phyloP scores from a whole-genome alignment of 805 yeast species.

The Monosporozyma solicola region DNA sequence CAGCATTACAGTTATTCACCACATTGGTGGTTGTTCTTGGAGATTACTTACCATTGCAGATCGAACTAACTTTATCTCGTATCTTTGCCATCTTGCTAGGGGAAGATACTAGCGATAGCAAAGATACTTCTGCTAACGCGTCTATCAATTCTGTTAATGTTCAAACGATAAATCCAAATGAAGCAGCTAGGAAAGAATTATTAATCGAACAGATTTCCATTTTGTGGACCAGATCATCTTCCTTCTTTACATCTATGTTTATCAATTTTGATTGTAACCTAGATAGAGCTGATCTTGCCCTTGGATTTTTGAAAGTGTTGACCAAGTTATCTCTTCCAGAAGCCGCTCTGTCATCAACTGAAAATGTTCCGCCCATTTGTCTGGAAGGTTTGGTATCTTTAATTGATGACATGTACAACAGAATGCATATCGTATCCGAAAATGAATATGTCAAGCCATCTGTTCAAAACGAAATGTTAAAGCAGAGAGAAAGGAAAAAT shows the following conservation, averaged over 20 bases:
- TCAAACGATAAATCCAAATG: background rate
- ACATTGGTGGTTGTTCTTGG: conserved; percentile 64
- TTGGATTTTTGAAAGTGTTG: conserved; percentile 56
- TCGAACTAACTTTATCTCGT: conserved; percentile 60
- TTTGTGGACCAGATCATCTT: conserved; percentile 72
- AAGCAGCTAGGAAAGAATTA: conserved; percentile 54
- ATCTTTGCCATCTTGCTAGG: conserved; percentile 49
- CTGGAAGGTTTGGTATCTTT: conserved; percentile 76
- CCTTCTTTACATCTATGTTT: conserved; percentile 66
- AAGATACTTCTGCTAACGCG: background rate
- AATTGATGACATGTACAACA: conserved; percentile 51
- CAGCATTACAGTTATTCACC: conserved; percentile 66
- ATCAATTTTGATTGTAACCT: conserved; percentile 86
- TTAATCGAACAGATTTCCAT: conserved; percentile 77
- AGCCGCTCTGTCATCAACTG: conserved; percentile 68
- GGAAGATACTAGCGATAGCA: background rate
- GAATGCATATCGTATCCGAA: conserved; percentile 21
- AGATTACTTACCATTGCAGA: conserved; percentile 61
- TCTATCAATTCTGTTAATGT: background rate
- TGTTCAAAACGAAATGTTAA: conserved; percentile 14
- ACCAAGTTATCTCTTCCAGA: conserved; percentile 80
- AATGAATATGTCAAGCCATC: conserved; percentile 19
- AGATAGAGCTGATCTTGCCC: conserved; percentile 71
- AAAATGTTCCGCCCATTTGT: conserved; percentile 87
- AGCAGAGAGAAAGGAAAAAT: conserved; percentile 45